Conservation (phyloP, 2,329 filamentous ascomycete genomes). For the Phyllosticta capitalensis region DNA sequence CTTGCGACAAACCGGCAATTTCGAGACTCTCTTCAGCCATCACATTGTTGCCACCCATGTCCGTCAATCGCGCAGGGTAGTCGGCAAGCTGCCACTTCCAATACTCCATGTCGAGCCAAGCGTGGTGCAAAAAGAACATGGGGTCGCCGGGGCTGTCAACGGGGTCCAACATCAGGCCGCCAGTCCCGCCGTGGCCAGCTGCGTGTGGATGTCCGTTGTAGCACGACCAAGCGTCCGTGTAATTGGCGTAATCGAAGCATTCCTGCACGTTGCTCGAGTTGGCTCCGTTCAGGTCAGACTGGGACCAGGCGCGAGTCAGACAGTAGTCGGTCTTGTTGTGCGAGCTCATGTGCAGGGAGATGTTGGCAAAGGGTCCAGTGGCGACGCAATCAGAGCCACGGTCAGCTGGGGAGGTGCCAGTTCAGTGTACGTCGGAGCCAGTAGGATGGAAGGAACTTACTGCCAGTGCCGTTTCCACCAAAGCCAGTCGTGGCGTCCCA, state of each 20-base stretch:
- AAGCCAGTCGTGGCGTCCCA: slow-evolving; percentile 11
- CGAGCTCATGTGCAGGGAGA: slow-evolving; percentile 25
- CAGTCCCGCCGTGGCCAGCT: slow-evolving; percentile 7
- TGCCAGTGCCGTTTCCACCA: slow-evolving; percentile 9
- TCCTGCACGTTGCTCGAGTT: slow-evolving; percentile 1
- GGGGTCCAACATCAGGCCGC: slow-evolving; percentile 10
- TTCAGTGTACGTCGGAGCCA: too few species aligned
- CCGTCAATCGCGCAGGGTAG: slow-evolving; percentile 4
- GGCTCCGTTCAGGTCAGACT: slow-evolving; percentile 1
- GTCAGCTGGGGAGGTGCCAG: too few species aligned
- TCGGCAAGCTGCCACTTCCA: slow-evolving; percentile 37
- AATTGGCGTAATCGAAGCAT: slow-evolving; percentile 1
- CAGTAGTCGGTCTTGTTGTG: slow-evolving; percentile 4
- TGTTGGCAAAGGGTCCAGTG: slow-evolving; percentile 28
- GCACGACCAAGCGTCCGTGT: slow-evolving; percentile 10
- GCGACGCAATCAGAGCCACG: slow-evolving; percentile 27
- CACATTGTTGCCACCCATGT: slow-evolving; percentile 10
- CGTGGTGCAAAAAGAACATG: slow-evolving; percentile 36
- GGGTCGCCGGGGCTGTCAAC: slow-evolving; percentile 13
- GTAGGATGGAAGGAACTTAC: slow-evolving; percentile 12
- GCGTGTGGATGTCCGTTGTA: slow-evolving; percentile 9
- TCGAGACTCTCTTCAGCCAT: background rate
- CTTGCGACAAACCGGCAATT: slow-evolving; percentile 4
- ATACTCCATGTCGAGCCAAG: slow-evolving; percentile 34
- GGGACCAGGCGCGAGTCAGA: slow-evolving; percentile 1